Base-by-base conservation (phyloP, 495 filamentous ascomycete genomes). In the Viridothelium virens region DNA sequence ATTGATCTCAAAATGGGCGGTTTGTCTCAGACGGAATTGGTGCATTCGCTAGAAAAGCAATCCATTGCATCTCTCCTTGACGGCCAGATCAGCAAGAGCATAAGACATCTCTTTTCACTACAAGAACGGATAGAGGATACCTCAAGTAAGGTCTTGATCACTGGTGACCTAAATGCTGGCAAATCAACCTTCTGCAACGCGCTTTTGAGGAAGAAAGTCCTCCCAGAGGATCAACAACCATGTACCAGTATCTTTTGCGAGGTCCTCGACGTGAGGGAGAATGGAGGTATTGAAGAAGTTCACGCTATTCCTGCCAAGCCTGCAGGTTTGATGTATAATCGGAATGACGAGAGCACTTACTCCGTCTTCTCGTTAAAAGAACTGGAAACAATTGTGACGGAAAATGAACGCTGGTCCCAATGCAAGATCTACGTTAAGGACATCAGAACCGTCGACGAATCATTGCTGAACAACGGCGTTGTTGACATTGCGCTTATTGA, bases 111-210 rank as follows among this genome's bases (percentile, higher is more conserved):
- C 6, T 80, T 89, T 53, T 84, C 87, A 2, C 82, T 98, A 50
- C 87, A 91, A 67, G 95, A 97, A 69, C 86, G 94, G 63, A 98
- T 98, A 63, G 93, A 97, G 73, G 94, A 98, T 78, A 97, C 90
- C 0, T 90, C 93, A 2, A 97, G 95, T 78, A 98, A 97, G 77
- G 95, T 98, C 16, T 74, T 98, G 70, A 87, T 98, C n/a, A 98
- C 94, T 12, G 94, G 94, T 71, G 94, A 98, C 77, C 76, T 97
- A 61, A 98, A 98, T 74, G 93, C 94, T 14, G 94, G 94, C 72
- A 98, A 98, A 74, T 98, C 94, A 11, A 97, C 94, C 4, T 97
- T 98, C 70, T 98, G 94, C 79, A 98, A 98, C 77, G 95, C 94
- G 10, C 78, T 98, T 33, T 78, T 98, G 46, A 87, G 94, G 53